phyloP scores from a whole-genome alignment of 75 land plant genomes.

The Cryptomeria japonica region DNA sequence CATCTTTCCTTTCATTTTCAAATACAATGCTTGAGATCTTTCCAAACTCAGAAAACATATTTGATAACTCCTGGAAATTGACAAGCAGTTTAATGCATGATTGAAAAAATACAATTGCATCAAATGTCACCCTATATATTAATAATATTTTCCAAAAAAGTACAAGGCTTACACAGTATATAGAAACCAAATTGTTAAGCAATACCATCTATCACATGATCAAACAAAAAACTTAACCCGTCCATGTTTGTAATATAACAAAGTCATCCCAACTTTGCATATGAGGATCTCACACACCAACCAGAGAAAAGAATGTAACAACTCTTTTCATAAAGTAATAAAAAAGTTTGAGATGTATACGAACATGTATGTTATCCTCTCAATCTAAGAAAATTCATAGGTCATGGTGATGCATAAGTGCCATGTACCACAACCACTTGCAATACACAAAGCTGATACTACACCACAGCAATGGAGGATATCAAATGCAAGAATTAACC shows the following conservation, averaged over 20 bases:
- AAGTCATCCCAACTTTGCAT: background rate
- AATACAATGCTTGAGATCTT: slow-evolving; percentile 21
- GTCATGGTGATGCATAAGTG: background rate
- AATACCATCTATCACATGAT: background rate
- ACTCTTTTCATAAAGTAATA: background rate
- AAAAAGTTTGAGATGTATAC: background rate
- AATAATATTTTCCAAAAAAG: background rate
- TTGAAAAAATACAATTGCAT: background rate
- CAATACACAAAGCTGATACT: background rate
- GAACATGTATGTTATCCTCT: background rate
- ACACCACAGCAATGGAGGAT: background rate
- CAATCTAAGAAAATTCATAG: background rate
- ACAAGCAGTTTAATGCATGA: background rate
- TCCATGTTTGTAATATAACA: background rate
- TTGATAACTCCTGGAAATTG: slow-evolving; percentile 21
- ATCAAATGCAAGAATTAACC: background rate
- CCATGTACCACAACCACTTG: background rate
- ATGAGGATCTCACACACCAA: background rate
- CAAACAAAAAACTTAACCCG: background rate
- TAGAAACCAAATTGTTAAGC: background rate
- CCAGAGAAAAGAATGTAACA: background rate
- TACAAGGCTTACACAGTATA: background rate
- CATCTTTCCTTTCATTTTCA: slow-evolving; percentile 33
- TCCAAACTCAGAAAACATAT: slow-evolving; percentile 22
- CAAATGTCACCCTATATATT: background rate